Base-by-base conservation (phyloP, 2,329 filamentous ascomycete genomes). In the Arthrobotrys sinensis region DNA sequence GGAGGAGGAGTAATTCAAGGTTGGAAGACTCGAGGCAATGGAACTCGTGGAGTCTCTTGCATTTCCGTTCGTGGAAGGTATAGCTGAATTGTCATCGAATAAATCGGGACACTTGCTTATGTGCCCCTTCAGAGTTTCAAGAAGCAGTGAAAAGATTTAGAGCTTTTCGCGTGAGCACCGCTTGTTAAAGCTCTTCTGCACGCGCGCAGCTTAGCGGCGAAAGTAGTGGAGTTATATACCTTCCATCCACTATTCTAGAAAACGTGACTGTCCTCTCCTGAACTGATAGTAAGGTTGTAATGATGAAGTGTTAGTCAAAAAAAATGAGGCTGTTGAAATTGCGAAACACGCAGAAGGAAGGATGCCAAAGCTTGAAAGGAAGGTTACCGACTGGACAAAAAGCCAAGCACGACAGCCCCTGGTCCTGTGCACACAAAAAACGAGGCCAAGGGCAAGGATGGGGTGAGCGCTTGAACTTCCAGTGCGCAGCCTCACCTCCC, bases 371-470 rank as follows among this genome's bases (percentile, higher is more conserved):
- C 14, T 12, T 8, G 14, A 53, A 53, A 65, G 69, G 69, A 73
- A 66, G 46, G 38, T 60, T 45, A 50, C 69, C 50, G 60, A 72
- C 60, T 72, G 69, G 69, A 16, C 43, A 52, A 60, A 69, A 53
- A 73, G 57, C 68, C 68, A 72, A 64, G 68, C 57, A 38, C 64
- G 16, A 45, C 60, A 7, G 64, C 28, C 45, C 57, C 65, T 34
- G 40, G 40, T 55, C 48, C 19, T 43, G 16, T 34, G 64, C n/a
- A 45, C 64, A 24, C 65, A 45, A 32, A 52, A 19, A 50, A 48
- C 40, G 36, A 43, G 55, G 55, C 36, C 55, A 60, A 60, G 55
- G 34, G 55, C 19, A 60, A 60, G 36, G 53, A 60, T 60, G 34
- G 34, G 28, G 55, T 38, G 50, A 28, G 24, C 24, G 24, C 24